These are phyloP conservation scores for Amanita pseudoporphyria DNA, from an alignment of 768 basidiomycete genomes.

Conservation along the genomic window DNA sequence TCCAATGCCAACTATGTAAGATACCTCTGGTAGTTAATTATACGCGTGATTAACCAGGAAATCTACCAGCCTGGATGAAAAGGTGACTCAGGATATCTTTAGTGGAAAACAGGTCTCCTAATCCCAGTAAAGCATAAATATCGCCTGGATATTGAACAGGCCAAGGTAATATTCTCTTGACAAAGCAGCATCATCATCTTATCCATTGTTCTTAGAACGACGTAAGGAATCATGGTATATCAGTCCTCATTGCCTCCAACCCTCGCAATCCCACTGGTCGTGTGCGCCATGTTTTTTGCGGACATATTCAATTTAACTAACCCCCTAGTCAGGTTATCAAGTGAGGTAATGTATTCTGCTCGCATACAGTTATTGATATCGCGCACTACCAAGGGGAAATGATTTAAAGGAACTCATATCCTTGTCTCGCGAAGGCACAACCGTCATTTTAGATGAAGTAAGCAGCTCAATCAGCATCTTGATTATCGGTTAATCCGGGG, in stretches of 20 bases:
- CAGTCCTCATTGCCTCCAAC: conserved; percentile 83
- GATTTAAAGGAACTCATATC: conserved; percentile 75
- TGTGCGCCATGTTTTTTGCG: conserved; percentile 21
- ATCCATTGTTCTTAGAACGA: conserved; percentile 51
- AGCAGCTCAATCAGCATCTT: background rate
- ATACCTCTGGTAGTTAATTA: conserved; percentile 9
- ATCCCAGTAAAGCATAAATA: conserved; percentile 44
- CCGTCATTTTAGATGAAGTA: conserved; percentile 80
- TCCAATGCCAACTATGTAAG: conserved; percentile 86
- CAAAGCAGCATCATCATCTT: background rate
- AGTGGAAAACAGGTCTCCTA: background rate
- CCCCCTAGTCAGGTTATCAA: conserved; percentile 36
- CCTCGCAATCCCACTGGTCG: conserved; percentile 98
- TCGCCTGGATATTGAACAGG: conserved; percentile 68
- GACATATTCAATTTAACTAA: background rate
- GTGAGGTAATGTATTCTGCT: conserved; percentile 15
- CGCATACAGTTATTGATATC: background rate
- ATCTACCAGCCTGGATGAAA: conserved; percentile 33
- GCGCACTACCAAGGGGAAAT: conserved; percentile 41
- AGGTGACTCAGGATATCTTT: conserved; percentile 8
- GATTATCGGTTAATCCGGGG: background rate
- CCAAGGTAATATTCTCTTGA: conserved; percentile 37
- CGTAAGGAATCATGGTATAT: conserved; percentile 72
- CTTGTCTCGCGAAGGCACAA: conserved; percentile 68
- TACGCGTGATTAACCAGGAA: conserved; percentile 3